These are phyloP conservation scores for Neurospora sublineolata DNA, from an alignment of 495 filamentous ascomycete genomes.

Conservation along the genomic window DNA sequence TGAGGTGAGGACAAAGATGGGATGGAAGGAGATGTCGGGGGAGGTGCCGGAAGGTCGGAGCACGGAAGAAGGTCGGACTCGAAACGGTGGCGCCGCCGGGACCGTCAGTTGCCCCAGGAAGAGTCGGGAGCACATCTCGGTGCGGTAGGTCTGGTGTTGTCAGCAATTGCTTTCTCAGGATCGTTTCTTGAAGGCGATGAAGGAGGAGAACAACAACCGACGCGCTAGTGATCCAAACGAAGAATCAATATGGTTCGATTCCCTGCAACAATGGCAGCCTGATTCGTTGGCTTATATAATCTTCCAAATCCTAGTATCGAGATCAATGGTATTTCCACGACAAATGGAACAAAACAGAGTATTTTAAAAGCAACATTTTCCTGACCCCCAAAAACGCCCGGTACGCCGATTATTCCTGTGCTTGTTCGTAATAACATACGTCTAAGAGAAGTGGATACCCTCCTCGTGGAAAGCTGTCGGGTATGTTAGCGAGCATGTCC, in stretches of 20 bases:
- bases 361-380: neutral
- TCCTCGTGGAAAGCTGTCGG: conserved; percentile 60
- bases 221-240: neutral
- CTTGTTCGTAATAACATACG: neutral
- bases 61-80: neutral
- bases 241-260: neutral
- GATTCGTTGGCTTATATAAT: neutral
- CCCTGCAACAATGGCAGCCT: neutral
- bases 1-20: no score
- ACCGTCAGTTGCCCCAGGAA: neutral
- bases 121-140: neutral
- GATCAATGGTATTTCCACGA: neutral
- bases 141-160: neutral
- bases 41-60: neutral
- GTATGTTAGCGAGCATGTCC: conserved; percentile 21
- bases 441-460: conserved; percentile 78
- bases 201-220: neutral
- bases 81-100: neutral
- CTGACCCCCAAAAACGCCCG: neutral
- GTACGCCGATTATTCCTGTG: neutral
- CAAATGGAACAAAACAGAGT: neutral
- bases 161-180: neutral
- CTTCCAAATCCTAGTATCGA: neutral
- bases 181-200: neutral
- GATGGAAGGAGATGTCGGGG: no score